phyloP scores from a whole-genome alignment of 768 basidiomycete species.

The Dioszegia hungarica region DNA sequence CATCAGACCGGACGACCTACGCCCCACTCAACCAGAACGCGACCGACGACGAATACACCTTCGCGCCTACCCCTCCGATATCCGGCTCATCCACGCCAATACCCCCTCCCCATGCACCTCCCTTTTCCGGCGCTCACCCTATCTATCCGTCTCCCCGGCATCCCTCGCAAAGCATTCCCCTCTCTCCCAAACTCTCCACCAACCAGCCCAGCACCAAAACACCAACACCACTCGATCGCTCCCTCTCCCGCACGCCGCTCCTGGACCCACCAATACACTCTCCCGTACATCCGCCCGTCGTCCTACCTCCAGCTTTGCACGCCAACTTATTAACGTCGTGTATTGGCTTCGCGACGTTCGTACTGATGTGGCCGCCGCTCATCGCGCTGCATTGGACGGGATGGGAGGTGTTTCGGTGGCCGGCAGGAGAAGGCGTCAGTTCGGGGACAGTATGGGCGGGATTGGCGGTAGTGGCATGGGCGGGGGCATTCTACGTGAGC shows the following conservation, averaged over 20 bases:
- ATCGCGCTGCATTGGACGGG: conserved; percentile 66
- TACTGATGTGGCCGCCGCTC: conserved; percentile 71
- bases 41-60: neutral
- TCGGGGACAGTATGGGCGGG: conserved; percentile 51
- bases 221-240: neutral
- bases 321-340: conserved; percentile 73
- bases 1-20: neutral
- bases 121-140: too few species aligned
- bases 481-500: conserved; percentile 61
- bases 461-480: conserved; percentile 64
- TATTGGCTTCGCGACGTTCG: conserved; percentile 73
- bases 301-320: conserved; percentile 72
- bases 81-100: neutral
- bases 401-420: conserved; percentile 64
- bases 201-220: neutral
- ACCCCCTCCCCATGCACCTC: neutral
- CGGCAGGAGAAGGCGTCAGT: conserved; percentile 46
- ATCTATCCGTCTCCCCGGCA: neutral
- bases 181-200: conserved; percentile 1
- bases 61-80: neutral
- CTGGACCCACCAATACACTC: neutral
- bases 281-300: neutral
- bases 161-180: neutral
- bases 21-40: neutral
- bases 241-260: neutral